A percentile compares a stretch with the other conserved stretches of the same genome.
These are phyloP conservation scores for Chalara sp. DNA, from an alignment of 2,329 filamentous ascomycete species.

Conservation along the genomic window DNA sequence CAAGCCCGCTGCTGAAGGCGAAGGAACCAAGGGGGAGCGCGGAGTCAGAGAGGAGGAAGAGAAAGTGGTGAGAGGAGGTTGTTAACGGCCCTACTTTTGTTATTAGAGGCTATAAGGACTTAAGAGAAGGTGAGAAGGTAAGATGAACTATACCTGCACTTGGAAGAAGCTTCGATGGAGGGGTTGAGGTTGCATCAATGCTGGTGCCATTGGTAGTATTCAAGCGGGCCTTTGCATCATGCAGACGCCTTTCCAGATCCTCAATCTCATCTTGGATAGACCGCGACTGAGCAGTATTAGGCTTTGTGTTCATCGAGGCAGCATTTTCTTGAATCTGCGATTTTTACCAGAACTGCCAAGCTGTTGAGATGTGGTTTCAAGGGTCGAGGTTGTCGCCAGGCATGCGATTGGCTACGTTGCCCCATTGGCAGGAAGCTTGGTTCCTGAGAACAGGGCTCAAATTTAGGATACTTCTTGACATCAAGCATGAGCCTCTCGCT, in stretches of 20 bases:
- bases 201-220: constrained; percentile 16
- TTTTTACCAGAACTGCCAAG: neutral
- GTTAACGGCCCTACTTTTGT: constrained; percentile 13
- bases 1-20: constrained; percentile 75
- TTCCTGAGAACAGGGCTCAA: no score
- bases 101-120: constrained; percentile 3
- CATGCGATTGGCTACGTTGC: neutral
- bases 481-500: neutral
- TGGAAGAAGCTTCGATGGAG: constrained; percentile 10
- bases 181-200: constrained; percentile 12
- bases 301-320: constrained; percentile 16
- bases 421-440: neutral
- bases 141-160: constrained; percentile 13
- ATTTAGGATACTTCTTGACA: neutral
- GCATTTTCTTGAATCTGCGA: constrained; percentile 5
- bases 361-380: neutral
- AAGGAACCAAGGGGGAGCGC: constrained; percentile 80
- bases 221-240: constrained; percentile 37
- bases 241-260: constrained; percentile 43
- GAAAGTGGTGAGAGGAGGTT: constrained; percentile 46
- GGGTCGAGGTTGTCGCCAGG: neutral
- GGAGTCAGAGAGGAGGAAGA: constrained; percentile 74
- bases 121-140: neutral
- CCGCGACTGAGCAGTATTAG: constrained; percentile 21
- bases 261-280: constrained; percentile 45